A percentile compares a stretch with the other conserved stretches of the same genome.
Conservation (phyloP, 495 filamentous ascomycete genomes). For the Hypoxylon subgilvum region DNA sequence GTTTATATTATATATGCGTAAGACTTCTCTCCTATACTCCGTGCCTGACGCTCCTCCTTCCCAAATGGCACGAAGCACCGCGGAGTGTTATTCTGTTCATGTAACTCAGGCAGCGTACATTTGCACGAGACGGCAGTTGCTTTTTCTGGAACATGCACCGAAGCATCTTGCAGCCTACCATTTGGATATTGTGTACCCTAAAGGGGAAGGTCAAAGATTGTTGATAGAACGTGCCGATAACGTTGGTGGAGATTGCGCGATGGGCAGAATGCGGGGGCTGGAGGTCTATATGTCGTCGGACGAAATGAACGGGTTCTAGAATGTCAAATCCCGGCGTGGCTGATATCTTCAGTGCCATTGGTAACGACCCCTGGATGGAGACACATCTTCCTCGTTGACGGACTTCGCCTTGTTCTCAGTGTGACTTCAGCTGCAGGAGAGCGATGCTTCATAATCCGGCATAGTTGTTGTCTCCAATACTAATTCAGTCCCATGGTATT, state of each 20-base stretch:
- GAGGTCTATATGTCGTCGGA: neutral
- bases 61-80: constrained; percentile 27
- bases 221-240: constrained; percentile 34
- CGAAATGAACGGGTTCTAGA: constrained; percentile 4
- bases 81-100: neutral
- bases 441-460: neutral
- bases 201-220: constrained; percentile 34
- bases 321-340: constrained; percentile 5
- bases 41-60: constrained; percentile 35
- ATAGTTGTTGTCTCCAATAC: too few relatives aligned
- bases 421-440: neutral
- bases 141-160: constrained; percentile 32
- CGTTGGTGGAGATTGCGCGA: constrained; percentile 31
- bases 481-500: too few relatives aligned
- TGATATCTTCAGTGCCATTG: constrained; percentile 19
- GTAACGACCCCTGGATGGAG: neutral
- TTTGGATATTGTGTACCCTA: constrained; percentile 6
- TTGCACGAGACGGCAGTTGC: constrained; percentile 16
- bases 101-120: constrained; percentile 7
- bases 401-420: neutral
- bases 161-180: constrained; percentile 4
- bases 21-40: neutral
- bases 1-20: constrained; percentile 10
- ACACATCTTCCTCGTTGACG: neutral
- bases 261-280: constrained; percentile 10